A percentile compares a stretch with the other conserved stretches of the same genome.
phyloP scores from a whole-genome alignment of 1,284 basidiomycete genomes.

The Trichosporon sp. region DNA sequence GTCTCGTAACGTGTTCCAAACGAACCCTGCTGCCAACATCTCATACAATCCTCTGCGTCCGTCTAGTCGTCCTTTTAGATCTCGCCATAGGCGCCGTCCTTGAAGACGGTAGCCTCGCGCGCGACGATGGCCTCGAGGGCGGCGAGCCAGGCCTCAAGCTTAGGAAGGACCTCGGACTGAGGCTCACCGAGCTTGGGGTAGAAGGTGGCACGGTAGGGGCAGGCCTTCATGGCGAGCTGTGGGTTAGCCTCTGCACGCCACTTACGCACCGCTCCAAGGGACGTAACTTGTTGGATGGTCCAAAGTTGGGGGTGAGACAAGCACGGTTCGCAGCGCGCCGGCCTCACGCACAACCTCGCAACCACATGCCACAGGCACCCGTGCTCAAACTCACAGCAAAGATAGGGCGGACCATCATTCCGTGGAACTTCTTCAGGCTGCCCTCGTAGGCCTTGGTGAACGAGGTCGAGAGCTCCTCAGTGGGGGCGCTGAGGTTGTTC shows the following conservation, averaged over 20 bases:
- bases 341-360: background rate
- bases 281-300: background rate
- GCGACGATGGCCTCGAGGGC: slow-evolving; percentile 68
- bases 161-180: slow-evolving; percentile 63
- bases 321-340: background rate
- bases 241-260: background rate
- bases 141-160: slow-evolving; percentile 72
- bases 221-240: slow-evolving; percentile 93
- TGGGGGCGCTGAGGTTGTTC: slow-evolving; percentile 63
- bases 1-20: background rate
- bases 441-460: slow-evolving; percentile 80
- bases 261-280: background rate
- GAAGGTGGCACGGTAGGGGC: slow-evolving; percentile 85
- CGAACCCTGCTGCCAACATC: background rate
- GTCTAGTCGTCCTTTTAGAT: slow-evolving; percentile 36
- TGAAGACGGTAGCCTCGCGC: slow-evolving; percentile 70
- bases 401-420: slow-evolving; percentile 76
- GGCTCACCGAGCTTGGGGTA: slow-evolving; percentile 80
- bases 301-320: background rate
- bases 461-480: slow-evolving; percentile 66
- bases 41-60: background rate
- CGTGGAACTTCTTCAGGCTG: slow-evolving; percentile 81
- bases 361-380: background rate
- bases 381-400: slow-evolving; percentile 65
- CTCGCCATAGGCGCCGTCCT: slow-evolving; percentile 62